phyloP scores from a whole-genome alignment of 1,284 basidiomycete genomes.

The Mycosarcoma mackinlayi region DNA sequence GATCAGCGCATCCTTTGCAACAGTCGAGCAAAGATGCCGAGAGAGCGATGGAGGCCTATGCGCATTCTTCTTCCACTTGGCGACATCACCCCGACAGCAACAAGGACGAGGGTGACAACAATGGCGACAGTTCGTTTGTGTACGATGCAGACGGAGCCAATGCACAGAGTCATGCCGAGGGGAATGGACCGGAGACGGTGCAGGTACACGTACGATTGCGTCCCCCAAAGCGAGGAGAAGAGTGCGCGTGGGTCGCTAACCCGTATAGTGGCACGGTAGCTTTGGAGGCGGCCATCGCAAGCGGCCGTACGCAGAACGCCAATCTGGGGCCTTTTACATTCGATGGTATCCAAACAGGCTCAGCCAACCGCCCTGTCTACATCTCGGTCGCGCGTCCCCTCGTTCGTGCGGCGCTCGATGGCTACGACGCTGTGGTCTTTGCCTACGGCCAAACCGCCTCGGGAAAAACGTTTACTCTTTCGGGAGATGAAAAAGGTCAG shows the following conservation, averaged over 20 bases:
- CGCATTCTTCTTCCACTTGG: constrained; percentile 25
- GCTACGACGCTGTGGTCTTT: constrained; percentile 63
- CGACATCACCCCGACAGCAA: constrained; percentile 6
- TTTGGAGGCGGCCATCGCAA: constrained; percentile 47
- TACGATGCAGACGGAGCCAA: constrained; percentile 34
- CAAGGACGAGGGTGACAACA: constrained; percentile 6
- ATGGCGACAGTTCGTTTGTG: constrained; percentile 58
- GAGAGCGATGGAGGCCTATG: constrained; percentile 14
- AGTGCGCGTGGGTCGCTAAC: constrained; percentile 59
- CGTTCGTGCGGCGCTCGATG: constrained; percentile 71
- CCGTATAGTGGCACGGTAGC: constrained; percentile 40
- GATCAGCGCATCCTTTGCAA: constrained; percentile 11
- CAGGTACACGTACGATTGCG: constrained; percentile 58
- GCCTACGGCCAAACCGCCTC: constrained; percentile 69
- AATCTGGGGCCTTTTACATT: constrained; percentile 55
- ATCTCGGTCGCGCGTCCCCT: constrained; percentile 84
- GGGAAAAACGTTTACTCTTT: constrained; percentile 60
- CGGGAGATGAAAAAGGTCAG: constrained; percentile 70
- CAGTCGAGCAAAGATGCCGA: constrained; percentile 9
- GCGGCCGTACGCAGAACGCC: constrained; percentile 41
- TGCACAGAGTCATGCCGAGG: constrained; percentile 1
- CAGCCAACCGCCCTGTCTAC: constrained; percentile 86
- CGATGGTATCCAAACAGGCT: constrained; percentile 82
- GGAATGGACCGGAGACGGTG: constrained; percentile 34
- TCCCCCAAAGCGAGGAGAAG: constrained; percentile 47